Conservation (phyloP, 345 rosid genomes). For the Raphanus sativus region DNA sequence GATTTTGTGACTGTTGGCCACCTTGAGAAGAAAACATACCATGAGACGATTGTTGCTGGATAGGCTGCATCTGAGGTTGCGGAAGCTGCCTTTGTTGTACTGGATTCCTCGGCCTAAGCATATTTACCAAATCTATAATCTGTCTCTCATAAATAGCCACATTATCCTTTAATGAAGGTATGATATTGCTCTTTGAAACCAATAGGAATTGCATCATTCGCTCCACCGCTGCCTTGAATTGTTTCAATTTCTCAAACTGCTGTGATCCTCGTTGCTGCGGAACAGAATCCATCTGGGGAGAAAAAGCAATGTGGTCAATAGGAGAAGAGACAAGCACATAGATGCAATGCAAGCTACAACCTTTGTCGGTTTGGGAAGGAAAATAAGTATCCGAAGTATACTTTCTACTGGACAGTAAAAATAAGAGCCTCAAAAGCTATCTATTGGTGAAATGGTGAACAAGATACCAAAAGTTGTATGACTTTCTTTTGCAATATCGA, state of each 20-base stretch:
- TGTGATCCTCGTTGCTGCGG: constrained; percentile 68
- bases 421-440: constrained; percentile 3
- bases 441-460: neutral
- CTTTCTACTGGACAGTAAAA: constrained; percentile 11
- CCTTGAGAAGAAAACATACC: constrained; percentile 65
- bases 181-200: constrained; percentile 51
- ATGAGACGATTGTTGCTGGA: constrained; percentile 66
- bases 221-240: constrained; percentile 64
- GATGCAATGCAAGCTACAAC: constrained; percentile 22
- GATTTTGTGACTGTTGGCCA: constrained; percentile 74
- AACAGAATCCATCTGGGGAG: constrained; percentile 57
- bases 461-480: constrained; percentile 6
- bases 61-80: constrained; percentile 54
- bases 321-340: constrained; percentile 10
- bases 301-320: constrained; percentile 1
- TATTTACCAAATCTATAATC: constrained; percentile 53
- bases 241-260: constrained; percentile 66
- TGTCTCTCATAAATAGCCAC: constrained; percentile 68
- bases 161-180: constrained; percentile 61
- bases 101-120: constrained; percentile 61
- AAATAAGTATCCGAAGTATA: constrained; percentile 7
- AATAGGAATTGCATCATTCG: constrained; percentile 53
- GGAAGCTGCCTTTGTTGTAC: constrained; percentile 69
- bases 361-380: neutral
- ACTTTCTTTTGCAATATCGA: neutral